Percentiles rank a stretch among this genome's conserved stretches.
Evolutionary conservation across 73 alveolate genomes (phyloP).

Genomic region (Uronychia setigera): DNA sequence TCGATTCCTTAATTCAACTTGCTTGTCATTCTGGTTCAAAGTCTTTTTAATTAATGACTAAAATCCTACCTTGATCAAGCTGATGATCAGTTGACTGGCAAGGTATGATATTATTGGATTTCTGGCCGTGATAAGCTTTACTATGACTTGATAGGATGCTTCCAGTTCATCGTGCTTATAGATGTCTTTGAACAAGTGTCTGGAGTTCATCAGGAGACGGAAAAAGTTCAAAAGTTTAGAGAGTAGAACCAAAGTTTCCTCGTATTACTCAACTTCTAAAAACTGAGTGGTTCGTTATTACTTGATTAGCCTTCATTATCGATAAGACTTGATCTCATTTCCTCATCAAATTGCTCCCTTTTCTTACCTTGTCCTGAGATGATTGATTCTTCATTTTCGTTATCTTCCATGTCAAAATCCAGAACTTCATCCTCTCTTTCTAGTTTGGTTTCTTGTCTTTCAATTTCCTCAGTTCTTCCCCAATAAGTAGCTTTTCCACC

Average conservation of each 20-base stretch:
- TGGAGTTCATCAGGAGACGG: slow-evolving; percentile 18
- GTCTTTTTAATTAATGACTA: neutral
- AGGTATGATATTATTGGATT: slow-evolving; percentile 9
- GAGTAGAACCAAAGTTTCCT: neutral
- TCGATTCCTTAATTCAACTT: neutral
- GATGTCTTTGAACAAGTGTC: slow-evolving; percentile 7
- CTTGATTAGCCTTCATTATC: neutral
- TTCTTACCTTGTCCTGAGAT: slow-evolving; percentile 4
- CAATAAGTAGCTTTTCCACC: neutral
- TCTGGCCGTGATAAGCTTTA: neutral
- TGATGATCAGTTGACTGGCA: neutral
- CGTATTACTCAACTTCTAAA: slow-evolving; percentile 1
- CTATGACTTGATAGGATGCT: neutral
- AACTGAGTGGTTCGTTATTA: neutral
- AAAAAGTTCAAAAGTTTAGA: slow-evolving; percentile 11
- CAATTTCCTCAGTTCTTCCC: neutral
- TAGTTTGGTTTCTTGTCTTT: no score
- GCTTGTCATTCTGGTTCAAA: neutral
- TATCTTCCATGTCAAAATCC: neutral
- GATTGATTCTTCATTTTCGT: neutral
- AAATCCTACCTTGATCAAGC: slow-evolving; percentile 1
- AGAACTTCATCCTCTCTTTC: neutral
- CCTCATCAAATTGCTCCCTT: neutral
- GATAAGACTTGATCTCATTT: neutral
- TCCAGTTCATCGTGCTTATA: neutral